Base-by-base conservation (phyloP, 352 stramenopile genomes). In the Phytophthora citrophthora region DNA sequence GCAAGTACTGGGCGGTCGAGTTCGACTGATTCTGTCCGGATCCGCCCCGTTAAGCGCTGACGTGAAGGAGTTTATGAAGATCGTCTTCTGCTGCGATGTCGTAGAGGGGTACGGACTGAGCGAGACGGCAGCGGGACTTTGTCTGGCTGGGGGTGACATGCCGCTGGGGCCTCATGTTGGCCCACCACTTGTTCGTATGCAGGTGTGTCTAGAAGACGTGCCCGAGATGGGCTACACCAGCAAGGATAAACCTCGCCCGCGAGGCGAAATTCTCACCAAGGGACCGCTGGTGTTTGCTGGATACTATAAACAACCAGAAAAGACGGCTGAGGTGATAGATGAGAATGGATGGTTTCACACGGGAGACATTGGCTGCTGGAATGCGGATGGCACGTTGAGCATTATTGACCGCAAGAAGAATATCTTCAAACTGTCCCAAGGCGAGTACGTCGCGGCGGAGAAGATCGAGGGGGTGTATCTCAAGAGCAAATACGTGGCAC, bases 61-160 rank as follows among this genome's bases (percentile, higher is more conserved):
- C 26, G 94, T 98, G 8, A 97, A 99, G 86, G 91, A 91, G n/a
- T 99, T 99, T 68, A 94, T 98, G 67, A 93, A 98, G 60, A 96
- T 97, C 57, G 81, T 98, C 31, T 90, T 99, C 51, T 93, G 90
- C 57, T 90, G 91, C 43, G 83, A 88, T 38, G 90, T 99, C 13
- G 39, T 98, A 1, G 94, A 99, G 70, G 97, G 97, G 40, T 99
- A 99, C 70, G 97, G 97, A 16, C 83, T 99, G 65, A 99, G 91
- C 0, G 97, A 99, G 74, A 98, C 93, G 23, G 73, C 88, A 23
- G 95, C 91, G 1, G 86, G 76, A n/a, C 75, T 93, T 4, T 93
- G 89, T 5, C 63, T 98, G 15, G 83, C 83, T 0, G 72, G 69
- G 2, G 39, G 57, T 20, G 69, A 83, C 12, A 86, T 90, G 63